These are phyloP conservation scores for Suillus subaureus DNA, from an alignment of 768 basidiomycete genomes.

Conservation along the genomic window DNA sequence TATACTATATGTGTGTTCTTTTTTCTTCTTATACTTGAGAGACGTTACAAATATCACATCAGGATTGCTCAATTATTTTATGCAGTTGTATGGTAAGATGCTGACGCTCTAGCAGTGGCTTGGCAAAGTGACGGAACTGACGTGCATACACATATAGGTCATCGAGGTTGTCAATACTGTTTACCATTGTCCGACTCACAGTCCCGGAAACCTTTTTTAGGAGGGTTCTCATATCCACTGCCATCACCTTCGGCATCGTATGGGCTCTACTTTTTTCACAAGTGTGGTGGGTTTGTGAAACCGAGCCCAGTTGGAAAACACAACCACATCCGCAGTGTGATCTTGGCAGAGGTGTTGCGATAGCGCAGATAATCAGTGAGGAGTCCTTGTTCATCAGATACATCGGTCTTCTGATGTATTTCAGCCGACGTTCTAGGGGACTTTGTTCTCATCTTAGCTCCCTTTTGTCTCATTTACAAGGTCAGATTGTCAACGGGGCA, in stretches of 20 bases:
- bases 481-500: constrained; percentile 42
- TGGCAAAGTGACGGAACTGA: background rate
- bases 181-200: background rate
- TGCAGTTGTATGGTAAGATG: background rate
- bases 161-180: background rate
- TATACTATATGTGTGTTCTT: background rate
- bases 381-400: background rate
- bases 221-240: background rate
- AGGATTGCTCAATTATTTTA: background rate
- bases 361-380: background rate
- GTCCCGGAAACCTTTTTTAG: background rate
- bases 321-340: background rate
- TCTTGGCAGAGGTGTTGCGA: background rate
- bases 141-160: background rate
- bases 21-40: background rate
- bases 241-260: background rate
- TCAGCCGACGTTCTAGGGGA: constrained; percentile 53
- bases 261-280: background rate
- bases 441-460: constrained; percentile 46
- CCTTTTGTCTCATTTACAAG: constrained; percentile 45
- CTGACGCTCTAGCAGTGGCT: background rate
- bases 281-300: background rate
- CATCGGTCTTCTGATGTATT: background rate
- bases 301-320: background rate
- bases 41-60: background rate